These are phyloP conservation scores for Talaromyces thailandensis DNA, from an alignment of 495 filamentous ascomycete species.

Conservation along the genomic window DNA sequence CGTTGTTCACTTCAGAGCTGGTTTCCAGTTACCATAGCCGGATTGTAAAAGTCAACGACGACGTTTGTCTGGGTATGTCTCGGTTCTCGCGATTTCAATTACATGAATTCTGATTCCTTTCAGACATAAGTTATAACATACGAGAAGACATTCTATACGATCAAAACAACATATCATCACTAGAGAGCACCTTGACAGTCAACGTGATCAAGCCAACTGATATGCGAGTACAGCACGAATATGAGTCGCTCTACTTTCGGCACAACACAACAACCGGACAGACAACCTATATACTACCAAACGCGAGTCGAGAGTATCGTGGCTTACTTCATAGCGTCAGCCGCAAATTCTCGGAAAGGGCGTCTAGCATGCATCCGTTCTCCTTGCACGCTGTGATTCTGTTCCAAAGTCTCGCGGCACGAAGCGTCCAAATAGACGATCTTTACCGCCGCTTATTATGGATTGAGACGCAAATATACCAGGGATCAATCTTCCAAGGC, in stretches of 20 bases:
- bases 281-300: conserved; percentile 9
- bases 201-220: conserved; percentile 8
- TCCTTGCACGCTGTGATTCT: conserved; percentile 6
- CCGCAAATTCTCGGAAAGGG: not conserved
- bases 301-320: conserved; percentile 4
- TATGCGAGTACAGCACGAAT: conserved; percentile 9
- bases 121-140: conserved; percentile 13
- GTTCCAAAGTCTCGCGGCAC: conserved; percentile 9
- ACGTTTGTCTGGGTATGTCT: conserved; percentile 1
- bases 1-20: conserved; percentile 1
- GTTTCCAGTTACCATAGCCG: conserved; percentile 5
- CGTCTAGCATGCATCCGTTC: conserved; percentile 3
- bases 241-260: conserved; percentile 13
- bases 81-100: too few relatives aligned
- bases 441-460: conserved; percentile 12
- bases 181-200: conserved; percentile 9
- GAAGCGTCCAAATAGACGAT: conserved; percentile 10
- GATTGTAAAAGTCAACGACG: not conserved
- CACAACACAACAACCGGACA: conserved; percentile 9
- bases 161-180: conserved; percentile 8
- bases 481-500: conserved; percentile 12
- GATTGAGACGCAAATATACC: conserved; percentile 15
- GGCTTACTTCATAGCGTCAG: not conserved
- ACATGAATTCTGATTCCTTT: not conserved
- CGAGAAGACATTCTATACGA: conserved; percentile 10